Evolutionary conservation across 2,329 filamentous ascomycete species (phyloP).

Genomic region (Boeremia lycopersici): DNA sequence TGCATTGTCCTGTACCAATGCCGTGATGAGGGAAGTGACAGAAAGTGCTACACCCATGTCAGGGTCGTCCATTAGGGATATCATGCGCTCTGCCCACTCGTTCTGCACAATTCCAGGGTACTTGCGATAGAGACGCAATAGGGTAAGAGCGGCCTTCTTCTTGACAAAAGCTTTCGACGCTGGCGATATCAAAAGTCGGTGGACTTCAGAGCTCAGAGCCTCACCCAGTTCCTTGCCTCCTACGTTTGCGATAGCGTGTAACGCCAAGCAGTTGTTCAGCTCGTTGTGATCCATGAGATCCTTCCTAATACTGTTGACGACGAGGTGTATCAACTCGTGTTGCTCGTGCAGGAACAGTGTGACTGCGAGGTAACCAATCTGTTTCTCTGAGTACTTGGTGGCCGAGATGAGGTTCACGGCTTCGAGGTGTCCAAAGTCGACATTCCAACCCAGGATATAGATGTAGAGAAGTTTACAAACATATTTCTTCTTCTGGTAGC

Average conservation of each 20-base stretch:
- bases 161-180: slow-evolving; percentile 97
- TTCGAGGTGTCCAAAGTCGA: slow-evolving; percentile 98
- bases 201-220: slow-evolving; percentile 87
- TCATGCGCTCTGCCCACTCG: slow-evolving; percentile 97
- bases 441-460: slow-evolving; percentile 98
- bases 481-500: slow-evolving; percentile 99
- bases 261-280: slow-evolving; percentile 92
- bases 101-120: slow-evolving; percentile 91
- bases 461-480: slow-evolving; percentile 99
- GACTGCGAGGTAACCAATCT: slow-evolving; percentile 97
- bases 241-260: slow-evolving; percentile 98
- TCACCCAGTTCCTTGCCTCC: slow-evolving; percentile 97
- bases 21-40: slow-evolving; percentile 93
- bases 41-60: slow-evolving; percentile 95
- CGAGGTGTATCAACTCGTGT: slow-evolving; percentile 92
- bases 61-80: slow-evolving; percentile 96
- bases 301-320: slow-evolving; percentile 98
- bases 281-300: slow-evolving; percentile 95
- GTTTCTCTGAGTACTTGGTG: slow-evolving; percentile 97
- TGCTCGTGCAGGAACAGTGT: slow-evolving; percentile 97
- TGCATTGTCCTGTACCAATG: slow-evolving; percentile 89
- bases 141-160: slow-evolving; percentile 95
- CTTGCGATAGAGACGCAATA: slow-evolving; percentile 93
- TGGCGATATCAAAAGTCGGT: slow-evolving; percentile 92
- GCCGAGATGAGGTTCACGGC: slow-evolving; percentile 97